These are phyloP conservation scores for Tricholoma hemisulphureum DNA, from an alignment of 768 basidiomycete genomes.

Conservation along the genomic window DNA sequence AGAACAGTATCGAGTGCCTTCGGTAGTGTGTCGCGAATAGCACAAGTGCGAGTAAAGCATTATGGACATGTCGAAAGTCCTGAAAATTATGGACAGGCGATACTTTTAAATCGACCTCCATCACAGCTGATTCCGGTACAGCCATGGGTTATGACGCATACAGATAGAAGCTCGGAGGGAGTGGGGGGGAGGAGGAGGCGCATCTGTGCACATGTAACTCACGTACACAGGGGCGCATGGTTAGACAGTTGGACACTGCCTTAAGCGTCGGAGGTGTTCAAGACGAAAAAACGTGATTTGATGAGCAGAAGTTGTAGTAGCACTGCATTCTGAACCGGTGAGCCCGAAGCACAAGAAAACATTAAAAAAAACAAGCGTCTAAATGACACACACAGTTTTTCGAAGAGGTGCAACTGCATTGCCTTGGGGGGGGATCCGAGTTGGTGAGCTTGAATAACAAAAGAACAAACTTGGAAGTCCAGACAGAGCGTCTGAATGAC, in stretches of 20 bases:
- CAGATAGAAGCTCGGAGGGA: not conserved
- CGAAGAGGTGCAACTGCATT: no score
- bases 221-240: no score
- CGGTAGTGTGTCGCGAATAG: conserved; percentile 35
- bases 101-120: conserved; percentile 28
- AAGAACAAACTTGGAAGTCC: no score
- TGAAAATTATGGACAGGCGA: conserved; percentile 31
- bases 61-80: conserved; percentile 8
- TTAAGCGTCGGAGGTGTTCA: no score
- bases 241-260: no score
- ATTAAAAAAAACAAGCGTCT: not conserved
- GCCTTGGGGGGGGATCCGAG: no score
- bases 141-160: conserved; percentile 3
- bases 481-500: no score
- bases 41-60: conserved; percentile 36
- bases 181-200: no score
- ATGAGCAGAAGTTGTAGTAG: no score
- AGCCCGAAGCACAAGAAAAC: not conserved
- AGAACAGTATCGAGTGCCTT: conserved; percentile 23
- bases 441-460: not conserved
- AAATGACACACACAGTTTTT: no score
- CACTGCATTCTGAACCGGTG: not conserved
- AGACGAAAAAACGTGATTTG: no score
- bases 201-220: no score
- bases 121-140: not conserved